Evolutionary conservation across 306 rosid genomes (phyloP), one percentile per base, ranked within the genome.

Genomic region (Cucurbita ficifolia): DNA sequence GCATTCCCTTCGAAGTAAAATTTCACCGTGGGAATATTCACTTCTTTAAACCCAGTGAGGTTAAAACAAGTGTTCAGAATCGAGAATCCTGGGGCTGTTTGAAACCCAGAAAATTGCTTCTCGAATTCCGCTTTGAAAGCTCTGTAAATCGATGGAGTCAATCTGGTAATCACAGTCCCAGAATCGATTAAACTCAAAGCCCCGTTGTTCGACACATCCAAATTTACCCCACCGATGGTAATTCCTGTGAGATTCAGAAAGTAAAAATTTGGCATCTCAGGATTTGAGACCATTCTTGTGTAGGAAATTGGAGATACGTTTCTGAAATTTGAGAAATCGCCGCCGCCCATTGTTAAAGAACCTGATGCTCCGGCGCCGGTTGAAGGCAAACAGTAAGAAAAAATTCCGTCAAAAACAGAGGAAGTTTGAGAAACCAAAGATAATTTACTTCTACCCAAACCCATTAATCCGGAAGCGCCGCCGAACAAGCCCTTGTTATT

Each of bases 381-480:
- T 22, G 96, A 50, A 61, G 98, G 98, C 63, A 93, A 81, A 70
- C 98, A 93, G 56, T 93, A 90, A 0, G 96, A 93, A 86, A 93
- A 93, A 45, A 87, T 87, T 10, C 96, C 96, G 5, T 90, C 93
- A 80, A 87, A 90, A 13, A 84, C 19, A 6, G 82, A 63, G 62
- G 81, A 76, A 58, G 89, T 80, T 81, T 93, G 98, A 74, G 91
- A 83, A 35, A 90, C 74, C 54, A 88, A n/a, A 16, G 98, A 93
- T 7, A 93, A 82, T 17, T 81, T 62, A 78, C 94, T 87, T 76
- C 89, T 87, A 75, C 88, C 97, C 24, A 93, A 79, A 0, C 98
- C 98, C 90, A 90, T 81, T 1, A 92, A 54, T 2, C 96, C 98
- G 0, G 98, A 92, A 5, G 84, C 81, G 75, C 90, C 92, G 0